Base-by-base conservation (phyloP, 495 filamentous ascomycete genomes). In the Xylaria acuta region DNA sequence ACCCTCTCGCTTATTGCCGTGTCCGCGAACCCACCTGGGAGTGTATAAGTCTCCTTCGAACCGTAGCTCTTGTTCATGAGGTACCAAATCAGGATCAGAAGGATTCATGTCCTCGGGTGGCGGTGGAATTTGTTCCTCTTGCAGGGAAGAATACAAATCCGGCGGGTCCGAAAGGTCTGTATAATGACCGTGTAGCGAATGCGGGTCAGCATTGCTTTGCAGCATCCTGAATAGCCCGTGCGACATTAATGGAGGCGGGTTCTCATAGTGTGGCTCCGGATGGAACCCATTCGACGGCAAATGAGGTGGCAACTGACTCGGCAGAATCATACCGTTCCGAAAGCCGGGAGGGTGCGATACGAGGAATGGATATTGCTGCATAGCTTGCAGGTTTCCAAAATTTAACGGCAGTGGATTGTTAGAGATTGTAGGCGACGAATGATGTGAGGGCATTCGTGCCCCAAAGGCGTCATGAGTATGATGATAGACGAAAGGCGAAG, bases 1-100 rank as follows among this genome's bases (percentile, higher is more conserved):
- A 7, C 92, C 92, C 80, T 94, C 92, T 41, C 92, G 89, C 82
- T 93, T 93, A 81, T 93, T 93, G 18, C 92, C 92, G 73, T 92
- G 90, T 22, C 92, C 92, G 47, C 92, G 90, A 27, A 94, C 91
- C 90, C 91, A 94, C 62, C 82, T 86, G 2, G 92, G 92, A 2
- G 92, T 94, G 81, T 94, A 94, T 62, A 94, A 80, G 70, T 94
- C 92, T 49, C 90, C 91, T 64, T 90, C 89, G 70, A 93, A 94
- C 40, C 92, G 86, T n/a, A 93, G 82, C 63, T 92, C 91, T 80
- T 94, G 92, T 77, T 92, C 91, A 71, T 91, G 90, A 16, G 91
- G 91, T 22, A 86, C 82, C 69, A 93, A 83, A 58, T 93, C 90
- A 3, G 89, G 90, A 73, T 94, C 90, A 7, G 84, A 84, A 27